Percentiles rank a stretch among this genome's conserved stretches.
phyloP scores from a whole-genome alignment of 1,284 basidiomycete genomes.

The Sporisorium reilianum region DNA sequence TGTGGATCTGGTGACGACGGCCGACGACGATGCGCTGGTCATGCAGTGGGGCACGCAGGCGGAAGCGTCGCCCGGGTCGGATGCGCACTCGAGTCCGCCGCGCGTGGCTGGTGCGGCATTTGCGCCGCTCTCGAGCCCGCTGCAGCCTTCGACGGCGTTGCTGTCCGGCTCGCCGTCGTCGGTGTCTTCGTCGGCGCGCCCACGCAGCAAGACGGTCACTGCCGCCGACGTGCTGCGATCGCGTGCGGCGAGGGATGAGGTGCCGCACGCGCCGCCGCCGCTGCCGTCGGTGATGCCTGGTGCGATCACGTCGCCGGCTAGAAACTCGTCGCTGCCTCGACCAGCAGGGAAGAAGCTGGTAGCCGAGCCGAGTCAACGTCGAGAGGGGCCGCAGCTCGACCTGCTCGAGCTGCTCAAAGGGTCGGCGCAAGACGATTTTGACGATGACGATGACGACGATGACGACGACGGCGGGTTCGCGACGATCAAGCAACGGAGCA shows the following conservation, averaged over 20 bases:
- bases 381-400: slow-evolving; percentile 19
- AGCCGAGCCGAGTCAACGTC: slow-evolving; percentile 35
- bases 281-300: slow-evolving; percentile 11
- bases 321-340: slow-evolving; percentile 24
- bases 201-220: slow-evolving; percentile 37
- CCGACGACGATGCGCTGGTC: slow-evolving; percentile 23
- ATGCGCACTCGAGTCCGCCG: neutral
- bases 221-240: slow-evolving; percentile 28
- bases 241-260: slow-evolving; percentile 6
- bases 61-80: slow-evolving; percentile 7
- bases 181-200: slow-evolving; percentile 17
- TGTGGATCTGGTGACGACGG: slow-evolving; percentile 15
- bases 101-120: neutral
- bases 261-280: neutral
- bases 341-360: slow-evolving; percentile 9
- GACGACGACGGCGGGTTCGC: slow-evolving; percentile 5
- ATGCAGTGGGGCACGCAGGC: slow-evolving; percentile 46
- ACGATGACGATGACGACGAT: slow-evolving; percentile 11
- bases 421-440: neutral
- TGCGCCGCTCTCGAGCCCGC: slow-evolving; percentile 21
- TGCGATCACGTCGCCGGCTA: slow-evolving; percentile 1
- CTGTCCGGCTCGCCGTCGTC: slow-evolving; percentile 5
- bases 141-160: slow-evolving; percentile 7
- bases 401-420: slow-evolving; percentile 30
- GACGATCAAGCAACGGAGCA: slow-evolving; percentile 12